Evolutionary conservation across 139 green algal species (phyloP).

Genomic region (Pleodorina starrii): DNA sequence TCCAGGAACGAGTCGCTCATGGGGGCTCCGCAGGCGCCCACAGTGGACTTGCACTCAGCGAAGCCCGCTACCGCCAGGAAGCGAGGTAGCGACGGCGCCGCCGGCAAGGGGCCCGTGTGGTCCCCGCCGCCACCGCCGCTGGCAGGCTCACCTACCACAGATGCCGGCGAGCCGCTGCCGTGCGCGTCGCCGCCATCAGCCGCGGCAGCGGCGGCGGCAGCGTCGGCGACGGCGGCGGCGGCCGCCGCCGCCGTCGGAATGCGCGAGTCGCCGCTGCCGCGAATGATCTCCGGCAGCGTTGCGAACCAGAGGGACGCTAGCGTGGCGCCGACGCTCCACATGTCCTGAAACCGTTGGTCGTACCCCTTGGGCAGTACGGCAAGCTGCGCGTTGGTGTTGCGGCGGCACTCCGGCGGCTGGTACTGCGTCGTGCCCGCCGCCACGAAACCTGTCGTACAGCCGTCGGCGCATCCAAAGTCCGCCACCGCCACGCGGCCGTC

Average conservation of each 20-base stretch:
- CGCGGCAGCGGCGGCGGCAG: background rate
- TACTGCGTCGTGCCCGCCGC: slow-evolving; percentile 25
- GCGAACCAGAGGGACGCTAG: slow-evolving; percentile 31
- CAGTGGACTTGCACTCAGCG: background rate
- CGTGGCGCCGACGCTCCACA: slow-evolving; percentile 32
- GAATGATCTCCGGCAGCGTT: background rate
- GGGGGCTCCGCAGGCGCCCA: slow-evolving; percentile 1
- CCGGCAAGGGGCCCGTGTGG: too few species aligned
- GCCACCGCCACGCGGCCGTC: slow-evolving; percentile 32
- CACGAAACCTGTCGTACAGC: slow-evolving; percentile 11
- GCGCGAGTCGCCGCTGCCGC: background rate
- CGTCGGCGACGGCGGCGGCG: background rate
- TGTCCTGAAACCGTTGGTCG: slow-evolving; percentile 46
- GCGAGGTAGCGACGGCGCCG: background rate
- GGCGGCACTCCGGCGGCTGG: slow-evolving; percentile 40
- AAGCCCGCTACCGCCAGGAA: slow-evolving; percentile 32
- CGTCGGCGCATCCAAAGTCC: slow-evolving; percentile 38
- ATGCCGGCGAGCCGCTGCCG: background rate
- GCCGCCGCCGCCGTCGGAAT: background rate
- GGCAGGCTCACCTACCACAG: background rate
- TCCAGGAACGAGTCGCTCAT: slow-evolving; percentile 23
- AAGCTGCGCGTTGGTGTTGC: slow-evolving; percentile 7
- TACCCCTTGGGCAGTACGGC: slow-evolving; percentile 38
- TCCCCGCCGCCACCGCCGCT: background rate
- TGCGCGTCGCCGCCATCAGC: background rate